Conservation (phyloP, 768 basidiomycete species). For the Russula foetens region DNA sequence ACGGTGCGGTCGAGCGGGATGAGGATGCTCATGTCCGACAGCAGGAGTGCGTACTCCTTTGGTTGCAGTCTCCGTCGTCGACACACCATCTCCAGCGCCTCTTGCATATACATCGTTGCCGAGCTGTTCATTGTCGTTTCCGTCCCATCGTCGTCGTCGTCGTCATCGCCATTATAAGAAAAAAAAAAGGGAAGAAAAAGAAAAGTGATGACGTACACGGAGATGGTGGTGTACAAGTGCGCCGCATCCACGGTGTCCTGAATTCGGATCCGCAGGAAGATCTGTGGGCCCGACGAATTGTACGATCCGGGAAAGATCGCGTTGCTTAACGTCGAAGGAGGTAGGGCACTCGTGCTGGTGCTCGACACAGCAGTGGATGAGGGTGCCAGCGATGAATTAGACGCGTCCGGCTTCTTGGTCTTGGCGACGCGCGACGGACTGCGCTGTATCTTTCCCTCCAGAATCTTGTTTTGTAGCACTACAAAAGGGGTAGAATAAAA, state of each 20-base stretch:
- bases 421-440: constrained; percentile 64
- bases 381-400: constrained; percentile 24
- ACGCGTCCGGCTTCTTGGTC: constrained; percentile 49
- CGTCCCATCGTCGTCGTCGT: no score
- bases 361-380: constrained; percentile 17
- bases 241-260: constrained; percentile 75
- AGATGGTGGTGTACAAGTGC: constrained; percentile 84
- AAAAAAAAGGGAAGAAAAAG: neutral
- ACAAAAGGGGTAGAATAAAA: neutral
- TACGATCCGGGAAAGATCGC: constrained; percentile 48
- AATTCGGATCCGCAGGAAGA: constrained; percentile 76
- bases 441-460: constrained; percentile 76
- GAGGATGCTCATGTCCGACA: constrained; percentile 57
- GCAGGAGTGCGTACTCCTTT: constrained; percentile 76
- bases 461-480: constrained; percentile 71
- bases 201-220: constrained; percentile 54
- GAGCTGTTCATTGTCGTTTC: constrained; percentile 38
- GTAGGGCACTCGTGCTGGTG: constrained; percentile 23
- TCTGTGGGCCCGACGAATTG: constrained; percentile 71
- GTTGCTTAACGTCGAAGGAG: constrained; percentile 28
- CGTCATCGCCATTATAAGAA: no score
- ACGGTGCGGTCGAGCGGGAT: constrained; percentile 93
- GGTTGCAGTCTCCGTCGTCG: constrained; percentile 60
- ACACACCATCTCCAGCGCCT: constrained; percentile 83
- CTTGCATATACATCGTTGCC: constrained; percentile 95